These are phyloP conservation scores for Pyracantha coccinea DNA, from an alignment of 331 rosid genomes.

Conservation along the genomic window DNA sequence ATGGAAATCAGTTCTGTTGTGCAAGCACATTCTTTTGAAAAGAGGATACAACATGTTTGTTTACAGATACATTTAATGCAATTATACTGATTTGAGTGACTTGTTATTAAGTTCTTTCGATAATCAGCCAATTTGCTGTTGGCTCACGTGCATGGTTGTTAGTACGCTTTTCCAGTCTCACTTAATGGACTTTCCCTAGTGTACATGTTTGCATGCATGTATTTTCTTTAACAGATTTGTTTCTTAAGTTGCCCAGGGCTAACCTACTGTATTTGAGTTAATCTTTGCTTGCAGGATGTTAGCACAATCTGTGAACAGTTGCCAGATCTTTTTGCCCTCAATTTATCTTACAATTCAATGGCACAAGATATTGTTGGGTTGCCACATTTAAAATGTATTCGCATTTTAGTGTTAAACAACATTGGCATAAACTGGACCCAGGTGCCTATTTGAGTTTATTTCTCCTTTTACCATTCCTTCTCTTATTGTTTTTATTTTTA, in stretches of 20 bases:
- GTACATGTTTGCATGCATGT: neutral
- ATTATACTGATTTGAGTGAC: neutral
- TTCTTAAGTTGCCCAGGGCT: neutral
- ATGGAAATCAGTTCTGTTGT: neutral
- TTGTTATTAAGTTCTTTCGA: neutral
- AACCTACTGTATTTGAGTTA: constrained; percentile 6
- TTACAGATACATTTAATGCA: neutral
- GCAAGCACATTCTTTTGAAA: neutral
- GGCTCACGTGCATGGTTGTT: neutral
- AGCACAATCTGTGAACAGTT: constrained; percentile 72
- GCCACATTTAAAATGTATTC: constrained; percentile 47
- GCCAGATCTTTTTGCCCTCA: constrained; percentile 53
- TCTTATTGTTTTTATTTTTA: neutral
- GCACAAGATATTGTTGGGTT: constrained; percentile 41
- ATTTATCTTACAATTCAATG: constrained; percentile 66
- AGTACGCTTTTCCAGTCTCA: neutral
- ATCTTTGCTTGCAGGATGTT: constrained; percentile 63
- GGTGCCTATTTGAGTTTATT: constrained; percentile 31
- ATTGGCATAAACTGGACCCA: constrained; percentile 70
- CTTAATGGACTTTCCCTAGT: neutral
- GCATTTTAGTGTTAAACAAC: constrained; percentile 60
- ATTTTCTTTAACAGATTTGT: neutral
- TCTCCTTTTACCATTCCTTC: neutral
- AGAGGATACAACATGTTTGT: neutral
- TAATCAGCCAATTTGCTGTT: neutral